phyloP scores from a whole-genome alignment of 495 filamentous ascomycete genomes.

The Xylaria castorea region DNA sequence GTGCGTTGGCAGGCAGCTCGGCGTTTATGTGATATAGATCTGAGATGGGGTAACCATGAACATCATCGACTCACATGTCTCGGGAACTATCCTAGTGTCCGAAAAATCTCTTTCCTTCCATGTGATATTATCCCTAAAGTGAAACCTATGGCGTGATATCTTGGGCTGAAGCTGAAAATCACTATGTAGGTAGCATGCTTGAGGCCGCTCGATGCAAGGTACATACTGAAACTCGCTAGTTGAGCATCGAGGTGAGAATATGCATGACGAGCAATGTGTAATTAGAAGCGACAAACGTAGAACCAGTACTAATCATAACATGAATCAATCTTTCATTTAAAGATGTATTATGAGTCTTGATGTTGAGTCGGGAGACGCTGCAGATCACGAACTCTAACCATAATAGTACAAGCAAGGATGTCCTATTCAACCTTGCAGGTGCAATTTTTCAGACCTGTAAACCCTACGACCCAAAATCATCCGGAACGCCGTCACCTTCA shows the following conservation, averaged over 20 bases:
- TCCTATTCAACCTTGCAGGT: background rate
- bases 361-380: background rate
- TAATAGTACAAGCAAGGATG: constrained; percentile 20
- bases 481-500: constrained; percentile 7
- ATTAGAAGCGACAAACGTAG: background rate
- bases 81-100: background rate
- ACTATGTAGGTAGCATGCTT: background rate
- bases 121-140: background rate
- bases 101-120: background rate
- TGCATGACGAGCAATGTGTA: background rate
- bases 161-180: background rate
- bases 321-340: background rate
- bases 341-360: background rate
- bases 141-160: background rate
- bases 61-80: background rate
- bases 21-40: background rate
- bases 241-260: background rate
- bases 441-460: constrained; percentile 5
- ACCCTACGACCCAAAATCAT: background rate
- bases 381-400: constrained; percentile 10
- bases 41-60: background rate
- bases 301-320: background rate
- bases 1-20: background rate
- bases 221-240: background rate
- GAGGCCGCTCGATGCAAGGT: background rate